These are phyloP conservation scores for Lipomyces yamadae DNA, from an alignment of 805 yeast species.

Conservation along the genomic window DNA sequence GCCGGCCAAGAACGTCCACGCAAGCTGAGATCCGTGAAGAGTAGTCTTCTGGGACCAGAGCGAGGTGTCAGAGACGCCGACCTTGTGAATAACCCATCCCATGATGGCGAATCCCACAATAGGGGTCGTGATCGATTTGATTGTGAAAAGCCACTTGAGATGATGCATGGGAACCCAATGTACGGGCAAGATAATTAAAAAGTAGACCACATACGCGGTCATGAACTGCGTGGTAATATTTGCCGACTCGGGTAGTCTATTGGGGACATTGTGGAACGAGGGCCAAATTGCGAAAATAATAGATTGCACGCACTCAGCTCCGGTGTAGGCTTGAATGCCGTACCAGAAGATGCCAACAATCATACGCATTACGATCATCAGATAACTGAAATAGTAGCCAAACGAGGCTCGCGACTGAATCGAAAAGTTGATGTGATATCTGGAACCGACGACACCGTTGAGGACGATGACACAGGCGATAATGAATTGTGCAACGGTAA, in stretches of 20 bases:
- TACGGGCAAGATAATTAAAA: slow-evolving; percentile 79
- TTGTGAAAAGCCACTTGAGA: slow-evolving; percentile 81
- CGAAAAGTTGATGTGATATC: slow-evolving; percentile 84
- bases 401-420: slow-evolving; percentile 79
- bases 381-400: slow-evolving; percentile 92
- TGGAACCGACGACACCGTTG: slow-evolving; percentile 78
- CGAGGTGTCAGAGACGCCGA: slow-evolving; percentile 58
- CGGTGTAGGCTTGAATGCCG: slow-evolving; percentile 82
- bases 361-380: slow-evolving; percentile 71
- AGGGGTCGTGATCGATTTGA: slow-evolving; percentile 78
- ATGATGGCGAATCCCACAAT: slow-evolving; percentile 82
- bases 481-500: slow-evolving; percentile 45
- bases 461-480: slow-evolving; percentile 70
- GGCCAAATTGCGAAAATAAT: slow-evolving; percentile 80
- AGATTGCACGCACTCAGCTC: slow-evolving; percentile 77
- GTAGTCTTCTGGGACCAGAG: slow-evolving; percentile 16
- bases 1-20: slow-evolving; percentile 56
- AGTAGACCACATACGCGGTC: slow-evolving; percentile 77
- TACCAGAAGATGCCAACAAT: slow-evolving; percentile 84
- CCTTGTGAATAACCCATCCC: slow-evolving; percentile 74
- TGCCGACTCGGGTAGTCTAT: slow-evolving; percentile 46
- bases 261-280: slow-evolving; percentile 44
- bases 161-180: slow-evolving; percentile 82
- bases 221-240: slow-evolving; percentile 55
- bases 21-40: slow-evolving; percentile 43